Percentiles rank a stretch among this genome's conserved stretches.
These are phyloP conservation scores for Aristolochia californica DNA, from an alignment of 164 flowering plant species.

Conservation along the genomic window DNA sequence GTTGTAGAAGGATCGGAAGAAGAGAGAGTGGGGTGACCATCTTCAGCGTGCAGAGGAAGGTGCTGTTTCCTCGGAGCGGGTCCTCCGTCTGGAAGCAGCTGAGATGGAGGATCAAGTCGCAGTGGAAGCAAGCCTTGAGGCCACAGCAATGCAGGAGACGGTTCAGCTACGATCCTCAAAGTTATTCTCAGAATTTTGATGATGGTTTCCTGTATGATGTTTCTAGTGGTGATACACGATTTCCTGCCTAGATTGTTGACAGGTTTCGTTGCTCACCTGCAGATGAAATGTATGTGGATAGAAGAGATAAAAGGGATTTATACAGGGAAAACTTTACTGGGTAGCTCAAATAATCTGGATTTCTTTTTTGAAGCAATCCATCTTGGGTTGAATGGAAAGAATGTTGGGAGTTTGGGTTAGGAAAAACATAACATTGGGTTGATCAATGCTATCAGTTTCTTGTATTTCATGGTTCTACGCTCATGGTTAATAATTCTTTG, in stretches of 20 bases:
- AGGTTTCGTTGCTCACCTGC: too few relatives aligned
- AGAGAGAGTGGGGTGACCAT: conserved; percentile 13
- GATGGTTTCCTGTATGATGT: conserved; percentile 17
- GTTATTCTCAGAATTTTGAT: conserved; percentile 47
- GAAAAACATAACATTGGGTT: too few relatives aligned
- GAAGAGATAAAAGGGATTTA: too few relatives aligned
- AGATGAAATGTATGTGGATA: not conserved
- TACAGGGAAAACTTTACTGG: too few relatives aligned
- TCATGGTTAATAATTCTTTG: too few relatives aligned
- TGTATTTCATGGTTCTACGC: too few relatives aligned
- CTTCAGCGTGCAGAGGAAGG: conserved; percentile 7
- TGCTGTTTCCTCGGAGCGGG: conserved; percentile 3
- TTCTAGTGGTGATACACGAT: not conserved
- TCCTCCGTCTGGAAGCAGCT: conserved; percentile 19
- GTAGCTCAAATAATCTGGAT: too few relatives aligned
- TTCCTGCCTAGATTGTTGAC: not conserved
- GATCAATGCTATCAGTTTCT: too few relatives aligned
- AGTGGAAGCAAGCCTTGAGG: conserved; percentile 21
- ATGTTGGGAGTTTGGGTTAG: too few relatives aligned
- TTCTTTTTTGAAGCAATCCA: too few relatives aligned
- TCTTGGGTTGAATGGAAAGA: too few relatives aligned
- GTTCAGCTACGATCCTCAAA: conserved; percentile 38
- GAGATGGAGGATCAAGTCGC: conserved; percentile 28
- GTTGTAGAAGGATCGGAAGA: conserved; percentile 13
- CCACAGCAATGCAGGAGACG: conserved; percentile 10